phyloP scores from a whole-genome alignment of 78 protist species.

The Isochrysis galbana region DNA sequence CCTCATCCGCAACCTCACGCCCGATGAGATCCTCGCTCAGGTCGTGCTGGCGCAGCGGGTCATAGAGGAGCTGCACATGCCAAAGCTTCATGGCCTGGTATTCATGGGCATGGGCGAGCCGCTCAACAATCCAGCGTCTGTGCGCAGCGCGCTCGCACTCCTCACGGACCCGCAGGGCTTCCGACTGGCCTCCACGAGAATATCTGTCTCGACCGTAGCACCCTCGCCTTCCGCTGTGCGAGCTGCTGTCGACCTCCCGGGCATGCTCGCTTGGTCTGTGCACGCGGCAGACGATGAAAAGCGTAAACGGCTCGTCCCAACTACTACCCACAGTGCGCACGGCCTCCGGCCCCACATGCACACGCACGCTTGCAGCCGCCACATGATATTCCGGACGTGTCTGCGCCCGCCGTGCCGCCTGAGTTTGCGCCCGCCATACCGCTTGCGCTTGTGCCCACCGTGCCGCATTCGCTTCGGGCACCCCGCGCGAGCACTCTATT shows the following conservation, averaged over 20 bases:
- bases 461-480: too few species aligned
- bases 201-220: constrained; percentile 55
- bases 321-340: constrained; percentile 5
- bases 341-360: too few species aligned
- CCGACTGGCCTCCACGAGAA: background rate
- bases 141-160: background rate
- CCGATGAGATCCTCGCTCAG: constrained; percentile 30
- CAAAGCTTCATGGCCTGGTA: constrained; percentile 33
- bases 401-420: too few species aligned
- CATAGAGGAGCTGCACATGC: background rate
- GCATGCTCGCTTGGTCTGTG: constrained; percentile 60
- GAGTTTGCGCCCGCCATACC: too few species aligned
- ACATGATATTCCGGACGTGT: too few species aligned
- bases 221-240: constrained; percentile 40
- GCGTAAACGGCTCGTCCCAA: constrained; percentile 58
- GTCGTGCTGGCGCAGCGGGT: background rate
- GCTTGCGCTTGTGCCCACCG: too few species aligned
- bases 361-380: too few species aligned
- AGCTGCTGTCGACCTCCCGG: background rate
- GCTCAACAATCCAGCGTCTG: constrained; percentile 43
- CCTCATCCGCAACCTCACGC: background rate
- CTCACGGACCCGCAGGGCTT: background rate
- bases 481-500: too few species aligned
- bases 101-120: constrained; percentile 79
- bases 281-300: constrained; percentile 58